Evolutionary conservation across 148 eudicot species (phyloP), one percentile per base, ranked within the genome.

Genomic region (Rhododendron molle): DNA sequence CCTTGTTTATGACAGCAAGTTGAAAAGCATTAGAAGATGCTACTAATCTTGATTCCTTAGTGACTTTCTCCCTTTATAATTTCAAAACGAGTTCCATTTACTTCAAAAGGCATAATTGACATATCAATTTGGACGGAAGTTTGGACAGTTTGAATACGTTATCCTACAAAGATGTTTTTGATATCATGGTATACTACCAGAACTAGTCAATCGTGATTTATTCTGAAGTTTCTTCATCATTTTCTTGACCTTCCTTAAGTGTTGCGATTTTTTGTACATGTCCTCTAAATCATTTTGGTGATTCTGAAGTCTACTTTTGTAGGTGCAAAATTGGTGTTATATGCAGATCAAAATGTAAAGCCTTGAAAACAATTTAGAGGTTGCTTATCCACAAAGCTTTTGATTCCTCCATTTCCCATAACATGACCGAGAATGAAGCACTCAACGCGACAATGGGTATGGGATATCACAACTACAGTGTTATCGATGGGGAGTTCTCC

Each of bases 351-450:
- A 62, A 43, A 34, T n/a, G 26, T 40, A n/a, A 38, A 67, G 32
- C 28, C 16, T 81, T 67, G n/a, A 62, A 2, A 40, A 65, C 5
- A 54, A 67, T 58, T 16, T 80, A 56, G 72, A 65, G 47, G 56
- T 50, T 77, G 26, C 21, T n/a, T 58, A 58, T 40, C 18, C 34
- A 7, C 50, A 78, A 46, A 54, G 74, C 49, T 38, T 85, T 69
- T n/a, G 40, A 67, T 58, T 85, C 79, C n/a, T 58, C 36, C 28
- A 69, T 83, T 88, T 44, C 5, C 21, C 73, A 81, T 16, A 81
- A 86, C 21, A 86, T 86, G 88, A 58, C 85, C 9, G 92, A 92
- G 46, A 87, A 85, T 76, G 90, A 89, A 80, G 60, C 78, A 40
- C 83, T 84, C 85, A 86, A 83, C 80, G 78, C 85, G 83, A 88